A percentile compares a stretch with the other conserved stretches of the same genome.
phyloP scores from a whole-genome alignment of 2,329 filamentous ascomycete species.

The Talaromyces atroroseus region DNA sequence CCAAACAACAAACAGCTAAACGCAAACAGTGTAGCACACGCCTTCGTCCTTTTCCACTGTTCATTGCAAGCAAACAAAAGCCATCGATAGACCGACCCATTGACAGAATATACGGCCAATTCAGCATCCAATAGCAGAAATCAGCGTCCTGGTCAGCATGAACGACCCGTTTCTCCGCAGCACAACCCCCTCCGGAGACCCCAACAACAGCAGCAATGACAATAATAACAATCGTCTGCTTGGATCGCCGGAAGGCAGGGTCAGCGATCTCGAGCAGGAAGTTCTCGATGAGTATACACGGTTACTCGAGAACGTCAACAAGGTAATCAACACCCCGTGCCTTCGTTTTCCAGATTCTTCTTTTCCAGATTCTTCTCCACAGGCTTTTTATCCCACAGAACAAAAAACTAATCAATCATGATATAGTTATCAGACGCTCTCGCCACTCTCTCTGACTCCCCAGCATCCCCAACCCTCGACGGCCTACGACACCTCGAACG shows the following conservation, averaged over 20 bases:
- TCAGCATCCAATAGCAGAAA: neutral
- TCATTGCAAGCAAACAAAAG: neutral
- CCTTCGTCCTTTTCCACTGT: neutral
- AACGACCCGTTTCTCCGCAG: neutral
- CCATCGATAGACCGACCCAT: neutral
- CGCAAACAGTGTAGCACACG: neutral
- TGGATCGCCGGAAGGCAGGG: conserved; percentile 30
- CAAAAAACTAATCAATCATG: neutral
- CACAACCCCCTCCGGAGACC: conserved; percentile 8
- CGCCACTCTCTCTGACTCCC: conserved; percentile 56
- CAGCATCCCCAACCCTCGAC: conserved; percentile 71
- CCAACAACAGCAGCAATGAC: neutral
- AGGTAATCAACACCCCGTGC: conserved; percentile 48
- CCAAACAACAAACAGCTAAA: neutral
- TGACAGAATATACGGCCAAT: neutral
- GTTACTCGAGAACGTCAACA: conserved; percentile 84
- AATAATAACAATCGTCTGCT: conserved; percentile 31
- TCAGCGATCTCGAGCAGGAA: conserved; percentile 83
- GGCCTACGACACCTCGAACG: conserved; percentile 81
- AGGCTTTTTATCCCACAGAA: too few relatives aligned
- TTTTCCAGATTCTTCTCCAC: too few relatives aligned
- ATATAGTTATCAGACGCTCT: conserved; percentile 30
- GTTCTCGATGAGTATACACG: conserved; percentile 90
- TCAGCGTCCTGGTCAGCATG: neutral
- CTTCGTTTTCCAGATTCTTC: too few relatives aligned